Base-by-base conservation (phyloP, 257 asterid genomes). In the Osmanthus fragrans region DNA sequence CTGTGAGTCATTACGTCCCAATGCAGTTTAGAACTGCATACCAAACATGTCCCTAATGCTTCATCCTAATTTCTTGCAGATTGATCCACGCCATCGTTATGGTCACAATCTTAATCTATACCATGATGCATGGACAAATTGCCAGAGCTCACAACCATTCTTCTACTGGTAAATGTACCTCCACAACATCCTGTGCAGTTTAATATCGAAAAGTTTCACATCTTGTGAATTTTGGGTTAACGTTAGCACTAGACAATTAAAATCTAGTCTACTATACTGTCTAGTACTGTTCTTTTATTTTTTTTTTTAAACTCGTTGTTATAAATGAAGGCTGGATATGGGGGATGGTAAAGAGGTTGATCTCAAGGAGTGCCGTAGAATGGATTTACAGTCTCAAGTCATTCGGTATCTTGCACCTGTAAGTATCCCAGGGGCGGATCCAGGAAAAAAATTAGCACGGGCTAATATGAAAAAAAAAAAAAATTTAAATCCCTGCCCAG, bases 381-480 rank as follows among this genome's bases (percentile, higher is more conserved):
- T 72, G 29, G 78, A 80, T 56, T 79, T 84, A 64, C 76, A 81
- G 6, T 77, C 73, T 54, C 80, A 84, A 73, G 54, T 77, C 80
- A 69, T 84, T 65, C 79, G 37, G n/a, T 84, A 81, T 39, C 82
- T 84, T 3, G 78, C 76, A 81, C 85, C 83, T 16, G 88, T 79
- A 79, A 70, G 78, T 21, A 64, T 30, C 3, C 18, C n/a, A n/a
- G n/a, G n/a, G n/a, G n/a, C n/a, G n/a, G n/a, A n/a, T n/a, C n/a
- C n/a, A n/a, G n/a, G n/a, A n/a, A n/a, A n/a, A n/a, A n/a, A n/a
- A n/a, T n/a, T n/a, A n/a, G n/a, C n/a, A n/a, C n/a, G n/a, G n/a
- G n/a, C n/a, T n/a, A n/a, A n/a, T n/a, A n/a, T n/a, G n/a, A n/a
- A n/a, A n/a, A n/a, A n/a, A n/a, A n/a, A n/a, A n/a, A n/a, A n/a